Evolutionary conservation across 2,329 filamentous ascomycete genomes (phyloP).

Genomic region (Neonectria faginata): DNA sequence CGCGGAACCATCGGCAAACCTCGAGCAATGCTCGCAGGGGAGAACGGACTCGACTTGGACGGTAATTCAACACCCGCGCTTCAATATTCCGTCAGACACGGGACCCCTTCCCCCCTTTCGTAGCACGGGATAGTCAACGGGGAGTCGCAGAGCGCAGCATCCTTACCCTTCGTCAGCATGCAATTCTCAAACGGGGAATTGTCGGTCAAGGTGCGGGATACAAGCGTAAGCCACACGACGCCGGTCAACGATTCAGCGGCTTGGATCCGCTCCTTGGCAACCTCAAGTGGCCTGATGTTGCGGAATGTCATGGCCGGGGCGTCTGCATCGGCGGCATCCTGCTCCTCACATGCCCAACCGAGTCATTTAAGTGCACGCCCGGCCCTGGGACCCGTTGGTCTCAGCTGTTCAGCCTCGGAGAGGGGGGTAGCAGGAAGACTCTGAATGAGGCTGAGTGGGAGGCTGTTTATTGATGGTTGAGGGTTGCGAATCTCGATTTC

Average conservation of each 20-base stretch:
- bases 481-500: slow-evolving; percentile 2
- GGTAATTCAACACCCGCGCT: not conserved
- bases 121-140: slow-evolving; percentile 5
- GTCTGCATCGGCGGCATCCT: slow-evolving; percentile 31
- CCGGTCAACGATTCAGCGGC: slow-evolving; percentile 34
- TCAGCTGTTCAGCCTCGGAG: slow-evolving; percentile 32
- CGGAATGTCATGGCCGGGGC: slow-evolving; percentile 35
- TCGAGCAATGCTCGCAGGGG: not conserved
- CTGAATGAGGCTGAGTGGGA: slow-evolving; percentile 30
- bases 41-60: not conserved
- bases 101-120: not conserved
- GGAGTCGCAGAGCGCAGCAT: slow-evolving; percentile 12
- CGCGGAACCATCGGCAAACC: slow-evolving; percentile 25
- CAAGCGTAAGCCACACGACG: slow-evolving; percentile 40
- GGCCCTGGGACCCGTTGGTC: slow-evolving; percentile 15
- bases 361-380: slow-evolving; percentile 29
- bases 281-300: slow-evolving; percentile 39
- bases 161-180: slow-evolving; percentile 16
- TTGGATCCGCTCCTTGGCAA: slow-evolving; percentile 33
- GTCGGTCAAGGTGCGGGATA: slow-evolving; percentile 39
- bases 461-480: slow-evolving; percentile 11
- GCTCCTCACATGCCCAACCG: slow-evolving; percentile 30
- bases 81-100: not conserved
- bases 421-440: slow-evolving; percentile 11
- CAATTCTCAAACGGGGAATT: slow-evolving; percentile 28